Evolutionary conservation across 78 protist species (phyloP).

Genomic region (Dictyostelium purpureum): DNA sequence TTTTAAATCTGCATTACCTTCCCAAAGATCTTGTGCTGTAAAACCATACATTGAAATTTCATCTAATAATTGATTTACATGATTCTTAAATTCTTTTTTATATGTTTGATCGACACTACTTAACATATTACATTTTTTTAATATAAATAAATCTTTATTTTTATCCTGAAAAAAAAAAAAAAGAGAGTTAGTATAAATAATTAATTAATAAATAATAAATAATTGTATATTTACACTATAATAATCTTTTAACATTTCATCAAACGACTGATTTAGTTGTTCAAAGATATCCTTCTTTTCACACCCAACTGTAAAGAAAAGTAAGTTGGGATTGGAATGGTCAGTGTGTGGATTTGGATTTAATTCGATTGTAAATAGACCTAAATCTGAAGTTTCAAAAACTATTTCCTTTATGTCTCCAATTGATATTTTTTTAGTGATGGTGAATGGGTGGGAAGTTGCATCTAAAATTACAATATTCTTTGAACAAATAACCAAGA

Average conservation of each 20-base stretch:
- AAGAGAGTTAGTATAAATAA: background rate
- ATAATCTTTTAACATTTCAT: slow-evolving; percentile 4
- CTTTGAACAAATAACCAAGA: background rate
- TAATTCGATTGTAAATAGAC: slow-evolving; percentile 42
- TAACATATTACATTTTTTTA: slow-evolving; percentile 41
- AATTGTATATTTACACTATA: too few relatives aligned
- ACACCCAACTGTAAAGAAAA: slow-evolving; percentile 29
- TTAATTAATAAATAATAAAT: background rate
- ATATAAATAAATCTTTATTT: slow-evolving; percentile 6
- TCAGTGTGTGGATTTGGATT: background rate
- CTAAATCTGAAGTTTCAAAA: slow-evolving; percentile 37
- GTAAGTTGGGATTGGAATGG: background rate
- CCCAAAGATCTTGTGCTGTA: slow-evolving; percentile 68
- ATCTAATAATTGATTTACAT: slow-evolving; percentile 1
- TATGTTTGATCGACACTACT: background rate
- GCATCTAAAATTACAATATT: slow-evolving; percentile 18
- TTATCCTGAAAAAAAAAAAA: background rate
- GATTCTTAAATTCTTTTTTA: slow-evolving; percentile 42
- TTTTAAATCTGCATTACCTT: slow-evolving; percentile 69
- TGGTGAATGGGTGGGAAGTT: slow-evolving; percentile 11
- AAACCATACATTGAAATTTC: slow-evolving; percentile 51
- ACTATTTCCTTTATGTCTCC: slow-evolving; percentile 27
- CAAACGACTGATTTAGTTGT: background rate
- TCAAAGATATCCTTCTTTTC: slow-evolving; percentile 38
- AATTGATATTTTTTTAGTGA: background rate